phyloP scores from a whole-genome alignment of 345 rosid genomes.

The Boechera stricta region DNA sequence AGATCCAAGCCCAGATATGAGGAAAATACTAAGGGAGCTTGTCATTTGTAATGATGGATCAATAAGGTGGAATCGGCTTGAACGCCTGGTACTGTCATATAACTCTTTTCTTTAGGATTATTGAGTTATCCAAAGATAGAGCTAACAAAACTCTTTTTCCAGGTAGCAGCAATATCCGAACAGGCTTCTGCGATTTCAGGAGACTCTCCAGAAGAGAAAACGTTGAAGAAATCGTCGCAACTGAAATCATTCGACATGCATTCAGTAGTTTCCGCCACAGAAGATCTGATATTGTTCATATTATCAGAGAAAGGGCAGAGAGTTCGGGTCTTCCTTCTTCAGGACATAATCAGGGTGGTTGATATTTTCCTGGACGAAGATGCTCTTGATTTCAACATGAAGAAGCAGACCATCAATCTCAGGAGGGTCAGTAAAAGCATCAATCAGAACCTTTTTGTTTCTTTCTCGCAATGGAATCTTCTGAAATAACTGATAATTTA shows the following conservation, averaged over 20 bases:
- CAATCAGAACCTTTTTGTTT: neutral
- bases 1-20: conserved; percentile 95
- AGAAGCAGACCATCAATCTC: conserved; percentile 8
- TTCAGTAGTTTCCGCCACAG: conserved; percentile 88
- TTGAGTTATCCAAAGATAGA: neutral
- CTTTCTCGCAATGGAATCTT: neutral
- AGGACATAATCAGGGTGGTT: conserved; percentile 71
- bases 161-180: conserved; percentile 93
- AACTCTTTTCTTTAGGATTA: conserved; percentile 11
- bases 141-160: conserved; percentile 16
- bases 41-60: conserved; percentile 85
- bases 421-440: conserved; percentile 18
- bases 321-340: conserved; percentile 78
- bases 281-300: conserved; percentile 83
- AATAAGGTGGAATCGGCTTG: conserved; percentile 92
- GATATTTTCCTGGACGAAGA: conserved; percentile 66
- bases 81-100: conserved; percentile 69
- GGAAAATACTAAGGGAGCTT: conserved; percentile 86
- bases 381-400: conserved; percentile 45
- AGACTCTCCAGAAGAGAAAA: conserved; percentile 46
- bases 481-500: neutral
- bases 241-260: conserved; percentile 90
- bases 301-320: conserved; percentile 79
- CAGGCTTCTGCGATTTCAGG: conserved; percentile 64
- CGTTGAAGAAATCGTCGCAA: conserved; percentile 48